These are phyloP conservation scores for Pseudocercospora cruenta DNA, from an alignment of 2,329 filamentous ascomycete genomes.

Conservation along the genomic window DNA sequence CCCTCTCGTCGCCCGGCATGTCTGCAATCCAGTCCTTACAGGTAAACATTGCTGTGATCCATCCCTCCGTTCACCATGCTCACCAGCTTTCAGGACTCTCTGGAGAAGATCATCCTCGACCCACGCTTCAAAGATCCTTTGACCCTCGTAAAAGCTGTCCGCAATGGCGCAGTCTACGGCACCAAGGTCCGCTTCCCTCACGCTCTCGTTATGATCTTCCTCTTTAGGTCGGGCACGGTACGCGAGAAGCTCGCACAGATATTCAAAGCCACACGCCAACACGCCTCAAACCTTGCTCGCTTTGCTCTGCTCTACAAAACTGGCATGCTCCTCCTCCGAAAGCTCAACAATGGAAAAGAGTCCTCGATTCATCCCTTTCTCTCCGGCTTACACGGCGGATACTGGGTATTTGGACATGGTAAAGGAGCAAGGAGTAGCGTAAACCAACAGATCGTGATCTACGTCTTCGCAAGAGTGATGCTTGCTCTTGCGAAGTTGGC, in stretches of 20 bases:
- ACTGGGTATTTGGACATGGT: constrained; percentile 86
- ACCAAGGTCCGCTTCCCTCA: constrained; percentile 98
- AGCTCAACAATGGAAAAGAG: constrained; percentile 57
- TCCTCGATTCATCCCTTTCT: constrained; percentile 82
- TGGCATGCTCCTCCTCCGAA: constrained; percentile 73
- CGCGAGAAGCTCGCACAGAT: constrained; percentile 78
- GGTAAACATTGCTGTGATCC: constrained; percentile 9
- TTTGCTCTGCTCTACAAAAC: constrained; percentile 92
- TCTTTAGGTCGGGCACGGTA: constrained; percentile 85
- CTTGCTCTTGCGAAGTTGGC: constrained; percentile 82
- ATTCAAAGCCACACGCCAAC: constrained; percentile 82
- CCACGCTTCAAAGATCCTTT: constrained; percentile 84
- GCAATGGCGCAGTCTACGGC: constrained; percentile 96
- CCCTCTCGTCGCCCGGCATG: constrained; percentile 12
- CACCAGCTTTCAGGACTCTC: constrained; percentile 57
- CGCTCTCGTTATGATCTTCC: constrained; percentile 95
- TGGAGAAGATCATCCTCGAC: constrained; percentile 79
- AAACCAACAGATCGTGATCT: constrained; percentile 97
- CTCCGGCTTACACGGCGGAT: constrained; percentile 85
- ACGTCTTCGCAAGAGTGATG: constrained; percentile 90
- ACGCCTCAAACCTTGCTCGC: constrained; percentile 87
- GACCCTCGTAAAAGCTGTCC: constrained; percentile 84
- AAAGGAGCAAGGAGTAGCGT: constrained; percentile 68
- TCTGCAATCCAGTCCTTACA: constrained; percentile 22
- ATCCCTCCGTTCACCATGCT: background rate